Conservation (phyloP, 2,329 filamentous ascomycete genomes). For the Aureobasidium pullulans region DNA sequence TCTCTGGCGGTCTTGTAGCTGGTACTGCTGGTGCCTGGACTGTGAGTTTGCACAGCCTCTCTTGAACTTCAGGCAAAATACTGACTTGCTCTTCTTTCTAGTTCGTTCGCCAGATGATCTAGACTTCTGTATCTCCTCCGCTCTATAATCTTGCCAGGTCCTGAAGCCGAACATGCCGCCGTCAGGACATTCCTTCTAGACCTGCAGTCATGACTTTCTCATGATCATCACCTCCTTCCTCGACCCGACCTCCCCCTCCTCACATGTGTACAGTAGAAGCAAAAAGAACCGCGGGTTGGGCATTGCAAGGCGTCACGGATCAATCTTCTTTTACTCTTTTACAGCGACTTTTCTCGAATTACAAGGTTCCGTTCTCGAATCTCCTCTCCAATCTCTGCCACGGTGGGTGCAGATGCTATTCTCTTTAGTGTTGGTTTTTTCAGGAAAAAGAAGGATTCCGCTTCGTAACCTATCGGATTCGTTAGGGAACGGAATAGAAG, state of each 20-base stretch:
- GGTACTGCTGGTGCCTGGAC: conserved; percentile 81
- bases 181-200: background rate
- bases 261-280: conserved; percentile 11
- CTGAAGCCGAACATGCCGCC: background rate
- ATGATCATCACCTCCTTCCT: background rate
- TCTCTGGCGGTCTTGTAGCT: conserved; percentile 84
- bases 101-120: conserved; percentile 8
- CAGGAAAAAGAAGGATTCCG: background rate
- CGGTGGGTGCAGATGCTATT: background rate
- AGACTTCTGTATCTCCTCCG: background rate
- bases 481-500: background rate
- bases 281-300: conserved; percentile 8
- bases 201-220: background rate
- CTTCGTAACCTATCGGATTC: background rate
- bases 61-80: no score
- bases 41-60: conserved; percentile 51
- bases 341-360: conserved; percentile 4
- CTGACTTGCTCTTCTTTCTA: background rate
- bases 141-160: background rate
- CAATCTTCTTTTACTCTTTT: conserved; percentile 4
- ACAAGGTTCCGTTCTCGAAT: background rate
- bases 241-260: background rate
- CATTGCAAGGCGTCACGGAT: conserved; percentile 14
- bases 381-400: background rate
- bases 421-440: background rate